phyloP scores from a whole-genome alignment of 116 monocot genomes.

The Papilionanthe hybrid region DNA sequence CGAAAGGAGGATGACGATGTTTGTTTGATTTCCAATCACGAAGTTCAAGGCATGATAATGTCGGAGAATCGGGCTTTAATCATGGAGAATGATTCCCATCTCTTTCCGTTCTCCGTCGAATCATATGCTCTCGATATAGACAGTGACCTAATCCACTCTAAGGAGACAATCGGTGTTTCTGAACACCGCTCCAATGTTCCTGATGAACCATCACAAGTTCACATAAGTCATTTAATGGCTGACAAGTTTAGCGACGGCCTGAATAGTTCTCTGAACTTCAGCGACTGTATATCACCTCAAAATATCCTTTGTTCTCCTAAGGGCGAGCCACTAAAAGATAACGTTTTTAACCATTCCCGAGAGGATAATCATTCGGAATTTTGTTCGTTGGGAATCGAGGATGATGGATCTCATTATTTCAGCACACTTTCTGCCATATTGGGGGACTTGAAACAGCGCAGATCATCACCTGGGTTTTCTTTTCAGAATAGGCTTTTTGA shows the following conservation, averaged over 20 bases:
- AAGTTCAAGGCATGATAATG: conserved; percentile 9
- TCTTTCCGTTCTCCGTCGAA: conserved; percentile 10
- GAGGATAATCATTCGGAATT: conserved; percentile 18
- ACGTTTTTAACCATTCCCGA: conserved; percentile 11
- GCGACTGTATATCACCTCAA: neutral
- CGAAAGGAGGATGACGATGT: conserved; percentile 27
- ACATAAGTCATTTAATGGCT: too few relatives aligned
- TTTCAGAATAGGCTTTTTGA: conserved; percentile 9
- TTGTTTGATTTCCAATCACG: conserved; percentile 12
- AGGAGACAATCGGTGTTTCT: neutral
- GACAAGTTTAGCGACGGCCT: conserved; percentile 13
- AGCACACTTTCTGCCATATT: conserved; percentile 41
- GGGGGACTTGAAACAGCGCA: conserved; percentile 13
- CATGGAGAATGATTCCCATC: conserved; percentile 1
- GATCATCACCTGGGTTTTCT: neutral
- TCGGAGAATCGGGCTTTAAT: conserved; percentile 12
- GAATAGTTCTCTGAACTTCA: conserved; percentile 2
- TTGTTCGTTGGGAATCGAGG: conserved; percentile 29
- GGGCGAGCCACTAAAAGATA: conserved; percentile 6
- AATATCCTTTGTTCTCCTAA: conserved; percentile 20
- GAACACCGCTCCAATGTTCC: conserved; percentile 1
- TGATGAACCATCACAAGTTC: neutral
- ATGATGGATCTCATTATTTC: conserved; percentile 36
- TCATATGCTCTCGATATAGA: conserved; percentile 8
- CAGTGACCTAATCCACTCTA: neutral